Percentiles rank a stretch among this genome's conserved stretches.
Conservation (phyloP, 306 rosid species). For the Begonia peltatifolia region DNA sequence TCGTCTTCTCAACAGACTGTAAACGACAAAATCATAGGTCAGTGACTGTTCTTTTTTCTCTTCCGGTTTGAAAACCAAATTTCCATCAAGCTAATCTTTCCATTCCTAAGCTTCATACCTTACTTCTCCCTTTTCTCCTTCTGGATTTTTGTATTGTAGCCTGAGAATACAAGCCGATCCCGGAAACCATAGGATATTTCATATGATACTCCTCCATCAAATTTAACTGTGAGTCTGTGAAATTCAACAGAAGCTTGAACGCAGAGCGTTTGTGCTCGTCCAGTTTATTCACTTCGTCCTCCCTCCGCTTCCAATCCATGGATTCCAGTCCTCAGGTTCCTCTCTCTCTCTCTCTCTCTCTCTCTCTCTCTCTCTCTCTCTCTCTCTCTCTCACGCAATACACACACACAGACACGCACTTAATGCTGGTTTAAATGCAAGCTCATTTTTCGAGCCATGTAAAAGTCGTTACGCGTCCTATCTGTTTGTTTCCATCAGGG, state of each 20-base stretch:
- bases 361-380: too few species aligned
- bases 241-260: too few species aligned
- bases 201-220: background rate
- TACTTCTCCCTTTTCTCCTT: background rate
- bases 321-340: too few species aligned
- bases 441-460: conserved; percentile 1
- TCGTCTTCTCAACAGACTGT: conserved; percentile 33
- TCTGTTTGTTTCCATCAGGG: background rate
- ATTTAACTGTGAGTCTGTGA: too few species aligned
- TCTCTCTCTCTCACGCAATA: background rate
- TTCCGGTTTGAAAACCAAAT: too few species aligned
- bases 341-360: background rate
- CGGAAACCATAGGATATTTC: too few species aligned
- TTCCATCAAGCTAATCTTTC: background rate
- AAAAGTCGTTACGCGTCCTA: conserved; percentile 1
- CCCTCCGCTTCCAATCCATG: too few species aligned
- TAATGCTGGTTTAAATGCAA: background rate
- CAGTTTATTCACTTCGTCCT: too few species aligned
- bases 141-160: background rate
- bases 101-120: conserved; percentile 10
- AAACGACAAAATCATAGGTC: conserved; percentile 36
- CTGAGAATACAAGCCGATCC: too few species aligned
- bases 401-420: too few species aligned
- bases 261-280: too few species aligned
- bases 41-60: background rate